Evolutionary conservation across 2,329 filamentous ascomycete species (phyloP).

Genomic region (Cytospora paraplurivora): DNA sequence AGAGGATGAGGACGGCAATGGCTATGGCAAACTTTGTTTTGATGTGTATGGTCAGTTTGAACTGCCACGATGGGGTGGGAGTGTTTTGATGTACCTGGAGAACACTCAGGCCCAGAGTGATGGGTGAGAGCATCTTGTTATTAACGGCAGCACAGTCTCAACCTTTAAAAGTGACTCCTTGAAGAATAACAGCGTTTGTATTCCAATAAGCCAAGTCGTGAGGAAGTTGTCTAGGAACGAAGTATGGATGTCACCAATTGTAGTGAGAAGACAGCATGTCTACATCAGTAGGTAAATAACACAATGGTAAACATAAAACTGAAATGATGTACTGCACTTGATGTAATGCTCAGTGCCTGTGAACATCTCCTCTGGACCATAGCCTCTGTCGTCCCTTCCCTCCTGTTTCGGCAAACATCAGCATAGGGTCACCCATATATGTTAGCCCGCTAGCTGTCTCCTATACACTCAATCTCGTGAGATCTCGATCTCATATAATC

Average conservation of each 20-base stretch:
- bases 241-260: too few relatives aligned
- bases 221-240: too few relatives aligned
- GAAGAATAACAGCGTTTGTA: too few relatives aligned
- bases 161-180: not conserved
- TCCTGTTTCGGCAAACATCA: not conserved
- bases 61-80: accelerated
- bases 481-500: too few relatives aligned
- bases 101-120: not conserved
- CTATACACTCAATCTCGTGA: too few relatives aligned
- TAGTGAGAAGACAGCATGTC: too few relatives aligned
- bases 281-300: too few relatives aligned
- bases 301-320: too few relatives aligned
- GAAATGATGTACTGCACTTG: too few relatives aligned
- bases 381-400: not conserved
- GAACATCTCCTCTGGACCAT: not conserved
- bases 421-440: not conserved
- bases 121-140: constrained; percentile 8
- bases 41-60: not conserved
- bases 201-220: too few relatives aligned
- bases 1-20: not conserved
- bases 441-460: too few relatives aligned
- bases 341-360: too few relatives aligned
- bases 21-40: not conserved
- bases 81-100: constrained; percentile 5
- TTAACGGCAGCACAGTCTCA: not conserved